Evolutionary conservation across 176 grass and related monocot species (phyloP).

Genomic region (Leersia perrieri): DNA sequence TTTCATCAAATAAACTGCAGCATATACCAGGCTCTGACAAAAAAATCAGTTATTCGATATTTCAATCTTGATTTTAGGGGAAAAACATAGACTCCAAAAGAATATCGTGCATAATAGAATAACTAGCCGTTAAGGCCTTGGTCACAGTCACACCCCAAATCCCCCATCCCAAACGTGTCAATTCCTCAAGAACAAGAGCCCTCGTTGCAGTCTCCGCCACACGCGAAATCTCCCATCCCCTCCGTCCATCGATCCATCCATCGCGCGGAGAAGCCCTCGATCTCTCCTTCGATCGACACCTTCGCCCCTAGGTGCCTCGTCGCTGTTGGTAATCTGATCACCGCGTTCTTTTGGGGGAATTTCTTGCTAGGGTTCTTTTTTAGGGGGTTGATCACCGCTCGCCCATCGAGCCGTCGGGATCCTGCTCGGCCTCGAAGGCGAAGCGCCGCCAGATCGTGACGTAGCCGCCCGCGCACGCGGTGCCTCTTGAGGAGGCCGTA

Average conservation of each 20-base stretch:
- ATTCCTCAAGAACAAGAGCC: background rate
- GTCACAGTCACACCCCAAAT: background rate
- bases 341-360: background rate
- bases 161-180: background rate
- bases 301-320: background rate
- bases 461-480: background rate
- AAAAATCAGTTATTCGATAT: too few relatives aligned
- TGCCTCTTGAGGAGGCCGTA: background rate
- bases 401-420: constrained; percentile 25
- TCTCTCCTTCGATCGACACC: background rate
- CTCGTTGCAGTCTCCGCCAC: background rate
- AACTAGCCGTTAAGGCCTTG: constrained; percentile 22
- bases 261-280: background rate
- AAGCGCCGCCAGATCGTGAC: background rate
- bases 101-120: background rate
- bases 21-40: too few relatives aligned
- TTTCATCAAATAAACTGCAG: too few relatives aligned
- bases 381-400: background rate
- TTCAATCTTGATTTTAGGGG: too few relatives aligned
- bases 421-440: background rate
- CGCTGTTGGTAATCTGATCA: constrained; percentile 13
- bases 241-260: background rate
- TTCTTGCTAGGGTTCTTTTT: background rate
- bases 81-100: background rate
- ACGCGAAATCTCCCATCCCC: background rate